These are phyloP conservation scores for Phytophthora pini DNA, from an alignment of 352 stramenopile genomes.

Conservation along the genomic window DNA sequence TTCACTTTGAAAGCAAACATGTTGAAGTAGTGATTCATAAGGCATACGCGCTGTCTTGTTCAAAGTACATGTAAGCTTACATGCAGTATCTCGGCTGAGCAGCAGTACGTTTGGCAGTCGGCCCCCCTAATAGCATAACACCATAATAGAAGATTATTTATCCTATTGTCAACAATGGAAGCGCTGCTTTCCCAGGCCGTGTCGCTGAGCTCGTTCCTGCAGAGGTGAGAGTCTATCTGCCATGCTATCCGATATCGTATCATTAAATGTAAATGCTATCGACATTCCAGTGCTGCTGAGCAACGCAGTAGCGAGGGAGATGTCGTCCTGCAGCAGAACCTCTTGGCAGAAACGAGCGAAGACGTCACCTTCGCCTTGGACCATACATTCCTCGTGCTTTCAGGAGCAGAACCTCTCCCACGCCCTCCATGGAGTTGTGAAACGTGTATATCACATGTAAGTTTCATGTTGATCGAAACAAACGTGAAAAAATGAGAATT, in stretches of 20 bases:
- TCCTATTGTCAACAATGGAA: constrained; percentile 29
- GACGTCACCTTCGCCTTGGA: constrained; percentile 43
- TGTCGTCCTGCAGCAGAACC: constrained; percentile 10
- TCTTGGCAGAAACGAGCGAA: constrained; percentile 13
- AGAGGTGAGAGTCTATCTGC: constrained; percentile 31
- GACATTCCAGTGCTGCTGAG: constrained; percentile 19
- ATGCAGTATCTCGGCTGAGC: too few species aligned
- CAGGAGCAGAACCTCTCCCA: constrained; percentile 27
- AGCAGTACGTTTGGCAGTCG: too few species aligned
- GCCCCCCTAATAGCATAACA: too few species aligned
- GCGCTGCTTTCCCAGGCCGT: constrained; percentile 36
- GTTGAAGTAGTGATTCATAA: too few species aligned
- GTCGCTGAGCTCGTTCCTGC: constrained; percentile 49
- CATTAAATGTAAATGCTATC: constrained; percentile 2
- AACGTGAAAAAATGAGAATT: not conserved
- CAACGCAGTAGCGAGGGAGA: constrained; percentile 12
- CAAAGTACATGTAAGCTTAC: too few species aligned
- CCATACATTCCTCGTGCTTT: constrained; percentile 44
- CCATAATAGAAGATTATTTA: too few species aligned
- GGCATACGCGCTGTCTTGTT: too few species aligned
- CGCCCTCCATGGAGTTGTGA: constrained; percentile 41
- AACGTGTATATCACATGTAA: constrained; percentile 44
- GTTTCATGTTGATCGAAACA: not conserved
- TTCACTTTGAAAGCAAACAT: too few species aligned
- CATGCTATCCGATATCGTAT: not conserved